Conservation (phyloP, 495 filamentous ascomycete genomes). For the Talaromyces adpressus region DNA sequence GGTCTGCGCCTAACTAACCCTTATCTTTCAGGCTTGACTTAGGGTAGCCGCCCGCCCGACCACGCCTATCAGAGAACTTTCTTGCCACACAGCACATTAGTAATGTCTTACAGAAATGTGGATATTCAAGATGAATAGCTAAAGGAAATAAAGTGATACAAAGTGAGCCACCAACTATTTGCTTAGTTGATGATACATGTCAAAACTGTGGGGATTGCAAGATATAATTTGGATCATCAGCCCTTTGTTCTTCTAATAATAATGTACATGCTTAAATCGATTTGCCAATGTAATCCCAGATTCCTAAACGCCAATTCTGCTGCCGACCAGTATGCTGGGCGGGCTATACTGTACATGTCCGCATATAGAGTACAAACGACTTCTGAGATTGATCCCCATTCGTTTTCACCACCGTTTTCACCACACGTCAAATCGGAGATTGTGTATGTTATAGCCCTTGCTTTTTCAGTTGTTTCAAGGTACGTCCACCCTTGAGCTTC, state of each 20-base stretch:
- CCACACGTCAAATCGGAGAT: neutral
- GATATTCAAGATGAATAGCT: neutral
- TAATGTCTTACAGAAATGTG: neutral
- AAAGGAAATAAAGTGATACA: neutral
- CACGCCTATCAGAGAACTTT: neutral
- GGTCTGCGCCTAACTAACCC: neutral
- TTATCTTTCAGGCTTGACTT: neutral
- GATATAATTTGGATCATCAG: neutral
- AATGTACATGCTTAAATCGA: slow-evolving; percentile 1
- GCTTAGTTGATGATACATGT: neutral
- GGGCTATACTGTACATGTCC: neutral
- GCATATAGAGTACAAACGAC: neutral
- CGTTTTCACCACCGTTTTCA: neutral
- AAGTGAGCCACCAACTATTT: neutral
- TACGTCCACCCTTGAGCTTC: slow-evolving; percentile 1
- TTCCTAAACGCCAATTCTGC: neutral
- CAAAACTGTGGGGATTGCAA: neutral
- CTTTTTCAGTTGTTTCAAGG: neutral
- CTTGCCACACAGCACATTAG: neutral
- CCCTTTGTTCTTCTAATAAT: neutral
- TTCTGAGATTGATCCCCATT: neutral
- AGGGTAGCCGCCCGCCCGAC: neutral
- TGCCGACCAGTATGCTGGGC: neutral
- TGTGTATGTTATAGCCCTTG: neutral
- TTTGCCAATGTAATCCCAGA: neutral